These are phyloP conservation scores for Rhododendron henanense DNA, from an alignment of 148 eudicot species.

Conservation along the genomic window DNA sequence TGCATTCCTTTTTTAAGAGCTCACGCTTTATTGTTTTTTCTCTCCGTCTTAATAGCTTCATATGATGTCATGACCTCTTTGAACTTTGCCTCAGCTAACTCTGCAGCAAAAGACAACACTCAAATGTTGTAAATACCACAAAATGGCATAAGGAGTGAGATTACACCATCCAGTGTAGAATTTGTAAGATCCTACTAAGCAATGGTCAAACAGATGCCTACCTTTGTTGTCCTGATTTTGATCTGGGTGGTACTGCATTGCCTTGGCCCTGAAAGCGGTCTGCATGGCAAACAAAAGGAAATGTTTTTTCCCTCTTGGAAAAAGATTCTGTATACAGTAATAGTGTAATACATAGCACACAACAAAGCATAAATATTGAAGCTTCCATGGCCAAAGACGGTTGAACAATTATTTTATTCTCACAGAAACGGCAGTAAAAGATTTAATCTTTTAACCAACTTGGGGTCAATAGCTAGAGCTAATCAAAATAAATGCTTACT, in stretches of 20 bases:
- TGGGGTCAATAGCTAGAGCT: neutral
- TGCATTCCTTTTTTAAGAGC: neutral
- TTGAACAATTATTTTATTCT: neutral
- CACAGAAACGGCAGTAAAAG: neutral
- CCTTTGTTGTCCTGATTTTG: slow-evolving; percentile 92
- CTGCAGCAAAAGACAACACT: slow-evolving; percentile 43
- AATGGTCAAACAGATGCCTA: slow-evolving; percentile 15
- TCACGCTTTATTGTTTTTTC: slow-evolving; percentile 43
- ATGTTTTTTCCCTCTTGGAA: neutral
- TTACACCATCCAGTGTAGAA: neutral
- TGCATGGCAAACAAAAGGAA: slow-evolving; percentile 23
- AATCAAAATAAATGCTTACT: neutral
- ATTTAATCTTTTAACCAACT: neutral
- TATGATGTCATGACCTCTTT: slow-evolving; percentile 87
- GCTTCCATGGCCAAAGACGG: neutral
- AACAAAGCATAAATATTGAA: neutral
- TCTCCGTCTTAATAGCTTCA: slow-evolving; percentile 85
- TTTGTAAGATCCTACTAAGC: neutral
- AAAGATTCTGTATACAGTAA: neutral
- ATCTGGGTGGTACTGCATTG: slow-evolving; percentile 92
- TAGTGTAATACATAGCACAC: neutral
- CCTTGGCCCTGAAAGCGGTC: slow-evolving; percentile 94
- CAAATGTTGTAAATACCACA: neutral
- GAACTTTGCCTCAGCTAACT: slow-evolving; percentile 85
- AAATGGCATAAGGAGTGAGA: neutral